Evolutionary conservation across 2,329 filamentous ascomycete species (phyloP), one percentile per base, ranked within the genome.

Genomic region (Xylaria multiplex): DNA sequence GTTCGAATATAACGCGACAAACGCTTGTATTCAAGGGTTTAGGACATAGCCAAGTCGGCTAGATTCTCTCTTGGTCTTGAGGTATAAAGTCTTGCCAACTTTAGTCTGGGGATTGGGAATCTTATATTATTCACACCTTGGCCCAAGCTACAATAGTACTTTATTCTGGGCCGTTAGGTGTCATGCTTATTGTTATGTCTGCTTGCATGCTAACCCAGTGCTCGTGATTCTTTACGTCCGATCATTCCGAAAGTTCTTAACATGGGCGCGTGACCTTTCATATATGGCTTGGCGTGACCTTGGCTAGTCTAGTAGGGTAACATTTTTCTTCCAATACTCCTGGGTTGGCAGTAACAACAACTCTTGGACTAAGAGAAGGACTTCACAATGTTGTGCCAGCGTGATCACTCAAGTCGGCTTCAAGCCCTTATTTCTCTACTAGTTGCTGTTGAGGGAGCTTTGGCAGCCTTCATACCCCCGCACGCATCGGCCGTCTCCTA

Each of bases 401-500:
- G 35, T 16, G 43, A 16, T 32, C 35, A 42, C 24, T 14, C 22
- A 35, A 42, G 22, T 14, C 14, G 16, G 14, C 16, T 59, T 6
- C 57, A 52, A 19, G 57, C 22, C 35, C 22, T 59, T 32, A n/a
- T 52, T 59, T 59, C 8, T 8, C 22, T 59, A 22, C 35, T 59
- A 14, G 7, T 32, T 1, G 16, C 32, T 32, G 2, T 22, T 42
- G 24, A 43, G 24, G 35, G 13, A 22, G 46, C 35, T 43, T 42
- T 22, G 22, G 45, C 46, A 43, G 35, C 46, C 8, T 43, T 42
- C 2, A 16, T 59, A 30, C 59, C 59, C 19, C 59, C 30, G 19
- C 59, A 61, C n/a, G 59, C 59, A 46, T 61, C 27, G 64, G 42
- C 62, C 4, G 43, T 62, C 42, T 62, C 59, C 14, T 30, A 35